These are phyloP conservation scores for Acer campestre DNA, from an alignment of 345 rosid species.

Conservation along the genomic window DNA sequence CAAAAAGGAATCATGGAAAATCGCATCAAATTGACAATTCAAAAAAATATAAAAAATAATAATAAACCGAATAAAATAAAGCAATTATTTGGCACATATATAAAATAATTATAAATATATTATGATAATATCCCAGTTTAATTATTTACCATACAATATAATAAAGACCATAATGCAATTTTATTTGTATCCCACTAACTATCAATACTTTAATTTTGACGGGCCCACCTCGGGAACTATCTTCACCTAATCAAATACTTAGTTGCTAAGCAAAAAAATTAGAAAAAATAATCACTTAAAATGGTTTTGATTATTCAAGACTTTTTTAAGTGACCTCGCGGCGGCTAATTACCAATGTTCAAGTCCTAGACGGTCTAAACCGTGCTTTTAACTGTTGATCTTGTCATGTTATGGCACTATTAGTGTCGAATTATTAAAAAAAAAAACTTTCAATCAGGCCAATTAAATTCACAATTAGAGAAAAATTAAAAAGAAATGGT, in stretches of 20 bases:
- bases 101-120: not conserved
- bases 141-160: not conserved
- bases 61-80: slow-evolving; percentile 5
- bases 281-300: not conserved
- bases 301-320: not conserved
- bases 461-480: not conserved
- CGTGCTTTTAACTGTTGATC: too few relatives aligned
- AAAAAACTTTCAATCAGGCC: not conserved
- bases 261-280: slow-evolving; percentile 12
- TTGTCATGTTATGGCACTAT: too few relatives aligned
- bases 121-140: not conserved
- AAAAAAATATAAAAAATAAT: not conserved
- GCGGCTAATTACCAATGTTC: not conserved
- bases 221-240: slow-evolving; percentile 24
- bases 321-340: not conserved
- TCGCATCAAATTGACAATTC: slow-evolving; percentile 10
- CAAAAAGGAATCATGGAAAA: not conserved
- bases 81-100: not conserved
- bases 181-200: slow-evolving; percentile 9
- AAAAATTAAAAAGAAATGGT: not conserved
- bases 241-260: slow-evolving; percentile 32
- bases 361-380: too few relatives aligned
- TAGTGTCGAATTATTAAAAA: too few relatives aligned
- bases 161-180: not conserved
- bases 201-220: not conserved